A percentile compares a stretch with the other conserved stretches of the same genome.
These are phyloP conservation scores for Lagerstroemia speciosa DNA, from an alignment of 345 rosid genomes.

Conservation along the genomic window DNA sequence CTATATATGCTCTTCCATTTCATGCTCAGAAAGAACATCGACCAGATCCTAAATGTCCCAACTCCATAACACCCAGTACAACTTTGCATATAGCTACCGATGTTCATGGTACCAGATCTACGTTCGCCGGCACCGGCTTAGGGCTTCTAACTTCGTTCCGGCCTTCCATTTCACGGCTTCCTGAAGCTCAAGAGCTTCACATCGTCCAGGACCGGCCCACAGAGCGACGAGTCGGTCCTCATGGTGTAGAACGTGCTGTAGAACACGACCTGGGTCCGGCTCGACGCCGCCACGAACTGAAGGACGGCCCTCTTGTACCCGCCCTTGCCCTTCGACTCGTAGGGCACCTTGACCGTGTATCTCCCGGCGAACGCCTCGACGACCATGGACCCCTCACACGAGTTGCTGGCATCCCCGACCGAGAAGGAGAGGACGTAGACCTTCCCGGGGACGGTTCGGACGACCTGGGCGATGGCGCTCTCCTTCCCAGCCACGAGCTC, in stretches of 20 bases:
- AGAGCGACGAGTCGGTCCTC: constrained; percentile 66
- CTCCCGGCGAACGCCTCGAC: constrained; percentile 72
- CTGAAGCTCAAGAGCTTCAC: constrained; percentile 47
- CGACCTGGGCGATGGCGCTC: constrained; percentile 70
- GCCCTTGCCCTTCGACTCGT: constrained; percentile 59
- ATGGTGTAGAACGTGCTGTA: constrained; percentile 63
- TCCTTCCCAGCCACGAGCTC: constrained; percentile 87
- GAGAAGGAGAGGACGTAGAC: constrained; percentile 50
- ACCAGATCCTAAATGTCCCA: too few species aligned
- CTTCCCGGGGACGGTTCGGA: constrained; percentile 40
- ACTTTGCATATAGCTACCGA: too few species aligned
- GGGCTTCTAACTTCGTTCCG: too few species aligned
- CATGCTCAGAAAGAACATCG: not conserved
- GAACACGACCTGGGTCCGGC: constrained; percentile 52
- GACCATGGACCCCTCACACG: constrained; percentile 58
- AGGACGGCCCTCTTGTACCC: constrained; percentile 52
- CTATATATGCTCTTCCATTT: not conserved
- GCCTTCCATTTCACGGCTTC: constrained; percentile 10
- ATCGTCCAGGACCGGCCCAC: constrained; percentile 77
- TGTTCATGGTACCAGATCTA: too few species aligned
- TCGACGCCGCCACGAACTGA: constrained; percentile 37
- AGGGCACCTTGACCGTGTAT: constrained; percentile 47
- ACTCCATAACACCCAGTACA: too few species aligned
- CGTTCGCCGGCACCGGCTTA: too few species aligned
- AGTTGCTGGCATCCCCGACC: constrained; percentile 64